These are phyloP conservation scores for Candida montana DNA, from an alignment of 805 yeast genomes.

Conservation along the genomic window DNA sequence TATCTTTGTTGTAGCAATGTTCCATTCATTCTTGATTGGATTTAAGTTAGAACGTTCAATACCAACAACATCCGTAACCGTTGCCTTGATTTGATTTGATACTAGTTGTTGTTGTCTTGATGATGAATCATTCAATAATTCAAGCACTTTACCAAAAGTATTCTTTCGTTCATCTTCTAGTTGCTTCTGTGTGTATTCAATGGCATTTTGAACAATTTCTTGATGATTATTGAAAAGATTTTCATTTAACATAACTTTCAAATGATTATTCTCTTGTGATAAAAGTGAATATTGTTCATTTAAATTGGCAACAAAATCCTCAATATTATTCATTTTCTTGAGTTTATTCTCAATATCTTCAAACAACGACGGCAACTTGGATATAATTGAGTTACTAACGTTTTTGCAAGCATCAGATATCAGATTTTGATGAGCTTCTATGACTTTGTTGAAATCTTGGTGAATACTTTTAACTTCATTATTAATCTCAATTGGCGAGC, in stretches of 20 bases:
- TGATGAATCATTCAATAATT: slow-evolving; percentile 17
- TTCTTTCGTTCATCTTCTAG: slow-evolving; percentile 20
- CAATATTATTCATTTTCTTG: slow-evolving; percentile 7
- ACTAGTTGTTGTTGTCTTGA: slow-evolving; percentile 16
- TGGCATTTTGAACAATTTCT: slow-evolving; percentile 13
- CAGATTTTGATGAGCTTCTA: slow-evolving; percentile 13
- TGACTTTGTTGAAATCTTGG: slow-evolving; percentile 11
- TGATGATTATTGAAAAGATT: slow-evolving; percentile 21
- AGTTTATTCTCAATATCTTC: slow-evolving; percentile 17
- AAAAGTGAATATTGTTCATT: slow-evolving; percentile 19
- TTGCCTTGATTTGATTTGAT: slow-evolving; percentile 9
- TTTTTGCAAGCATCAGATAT: slow-evolving; percentile 21
- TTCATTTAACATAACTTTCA: slow-evolving; percentile 17
- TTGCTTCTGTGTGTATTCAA: slow-evolving; percentile 10
- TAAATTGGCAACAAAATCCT: slow-evolving; percentile 10
- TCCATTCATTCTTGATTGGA: slow-evolving; percentile 18
- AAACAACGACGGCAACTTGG: slow-evolving; percentile 20
- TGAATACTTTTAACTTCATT: slow-evolving; percentile 10
- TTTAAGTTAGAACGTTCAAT: slow-evolving; percentile 15
- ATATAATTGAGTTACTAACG: slow-evolving; percentile 18
- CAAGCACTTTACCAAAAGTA: slow-evolving; percentile 16
- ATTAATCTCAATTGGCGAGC: background rate
- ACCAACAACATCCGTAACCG: slow-evolving; percentile 15
- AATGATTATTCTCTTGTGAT: slow-evolving; percentile 22
- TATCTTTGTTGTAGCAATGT: slow-evolving; percentile 15